Evolutionary conservation across 768 basidiomycete species (phyloP).

Genomic region (Phanerochaete carnosa): DNA sequence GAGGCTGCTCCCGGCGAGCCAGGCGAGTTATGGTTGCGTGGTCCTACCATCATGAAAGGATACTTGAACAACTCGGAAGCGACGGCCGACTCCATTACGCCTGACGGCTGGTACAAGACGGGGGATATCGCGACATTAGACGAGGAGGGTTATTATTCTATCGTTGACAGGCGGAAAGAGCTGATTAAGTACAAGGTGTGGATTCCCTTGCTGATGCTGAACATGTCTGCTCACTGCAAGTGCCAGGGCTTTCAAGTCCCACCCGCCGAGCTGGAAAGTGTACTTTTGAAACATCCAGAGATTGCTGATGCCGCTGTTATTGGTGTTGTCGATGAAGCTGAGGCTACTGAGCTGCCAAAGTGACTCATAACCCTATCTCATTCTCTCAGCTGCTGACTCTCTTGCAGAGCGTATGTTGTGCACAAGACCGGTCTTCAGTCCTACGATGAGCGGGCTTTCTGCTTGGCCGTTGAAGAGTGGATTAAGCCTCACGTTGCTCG

Average conservation of each 20-base stretch:
- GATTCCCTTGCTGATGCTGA: not conserved
- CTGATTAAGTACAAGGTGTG: slow-evolving; percentile 74
- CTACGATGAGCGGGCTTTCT: slow-evolving; percentile 42
- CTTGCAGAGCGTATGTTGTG: slow-evolving; percentile 59
- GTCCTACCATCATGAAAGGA: slow-evolving; percentile 82
- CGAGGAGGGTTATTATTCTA: slow-evolving; percentile 66
- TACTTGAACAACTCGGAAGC: slow-evolving; percentile 73
- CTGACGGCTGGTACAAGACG: slow-evolving; percentile 84
- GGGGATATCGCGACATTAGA: slow-evolving; percentile 76
- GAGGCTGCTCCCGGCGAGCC: slow-evolving; percentile 50
- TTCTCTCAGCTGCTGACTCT: not conserved
- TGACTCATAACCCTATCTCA: slow-evolving; percentile 16
- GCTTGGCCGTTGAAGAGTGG: slow-evolving; percentile 59
- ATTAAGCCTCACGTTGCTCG: slow-evolving; percentile 59
- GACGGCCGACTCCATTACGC: slow-evolving; percentile 64
- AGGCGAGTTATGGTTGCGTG: slow-evolving; percentile 83
- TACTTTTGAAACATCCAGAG: slow-evolving; percentile 70
- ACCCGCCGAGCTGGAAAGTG: slow-evolving; percentile 80
- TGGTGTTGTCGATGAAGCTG: slow-evolving; percentile 59
- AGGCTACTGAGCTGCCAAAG: slow-evolving; percentile 84
- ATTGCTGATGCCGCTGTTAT: slow-evolving; percentile 82
- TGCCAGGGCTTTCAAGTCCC: slow-evolving; percentile 79
- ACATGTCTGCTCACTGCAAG: not conserved
- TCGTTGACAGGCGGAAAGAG: slow-evolving; percentile 74
- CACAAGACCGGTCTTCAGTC: slow-evolving; percentile 34